Base-by-base conservation (phyloP, 768 basidiomycete species). In the Astraeus odoratus region DNA sequence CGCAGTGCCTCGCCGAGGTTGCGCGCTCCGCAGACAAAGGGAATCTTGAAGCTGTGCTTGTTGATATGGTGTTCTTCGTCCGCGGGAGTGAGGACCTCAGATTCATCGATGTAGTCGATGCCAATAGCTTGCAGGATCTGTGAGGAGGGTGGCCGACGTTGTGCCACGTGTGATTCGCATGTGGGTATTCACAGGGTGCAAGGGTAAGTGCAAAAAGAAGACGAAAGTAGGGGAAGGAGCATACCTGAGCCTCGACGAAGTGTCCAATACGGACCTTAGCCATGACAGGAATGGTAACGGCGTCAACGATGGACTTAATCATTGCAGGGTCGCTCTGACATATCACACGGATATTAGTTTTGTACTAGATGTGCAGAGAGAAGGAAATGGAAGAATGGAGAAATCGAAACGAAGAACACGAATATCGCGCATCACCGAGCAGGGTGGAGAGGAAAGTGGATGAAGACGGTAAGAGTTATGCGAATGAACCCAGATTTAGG, bases 241-340 rank as follows among this genome's bases (percentile, higher is more conserved):
- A 52, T 50, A 84, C 88, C 75, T 90, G 93, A 5, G 94, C 93
- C 69, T 99, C 96, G 46, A 95, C 93, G 57, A 95, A 87, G 67
- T 99, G 96, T 0, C 96, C 96, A 63, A 99, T 97, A 51, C 96
- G 82, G 50, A 86, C 89, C 66, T 94, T 89, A 26, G 87, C 88
- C 87, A 97, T 97, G 63, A 97, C 93, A 8, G 93, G 94, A 56
- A 97, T 94, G 19, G 93, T 94, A 39, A 97, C 95, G 18, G 95
- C 85, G 49, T 81, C 86, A 51, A 89, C 85, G 64, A 98, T 98
- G 60, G 88, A 76, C 64, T 96, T 97, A 74, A 99, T 97, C 86
- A 98, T 89, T 40, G 79, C 72, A 6, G 95, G 95, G 69, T 95
- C 92, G 63, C 92, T 94, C 86, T 85, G 55, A 13, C 30, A 31